A percentile compares a stretch with the other conserved stretches of the same genome.
Evolutionary conservation across 176 grass and related monocot species (phyloP).

Genomic region (Canna indica): DNA sequence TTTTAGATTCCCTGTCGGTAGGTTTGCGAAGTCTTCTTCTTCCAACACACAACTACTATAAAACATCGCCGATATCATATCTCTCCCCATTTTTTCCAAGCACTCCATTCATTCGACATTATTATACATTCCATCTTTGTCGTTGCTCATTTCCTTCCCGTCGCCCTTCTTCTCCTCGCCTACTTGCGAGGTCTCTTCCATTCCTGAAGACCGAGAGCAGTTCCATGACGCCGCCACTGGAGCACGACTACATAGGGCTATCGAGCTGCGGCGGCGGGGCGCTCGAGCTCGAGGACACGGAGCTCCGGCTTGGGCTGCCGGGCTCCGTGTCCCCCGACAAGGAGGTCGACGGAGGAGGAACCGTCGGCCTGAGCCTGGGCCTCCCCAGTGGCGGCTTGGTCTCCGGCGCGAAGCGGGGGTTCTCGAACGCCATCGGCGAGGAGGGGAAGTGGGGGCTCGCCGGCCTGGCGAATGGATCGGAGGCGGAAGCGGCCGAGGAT

Average conservation of each 20-base stretch:
- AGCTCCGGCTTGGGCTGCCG: constrained; percentile 57
- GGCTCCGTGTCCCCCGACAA: constrained; percentile 33
- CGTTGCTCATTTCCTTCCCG: background rate
- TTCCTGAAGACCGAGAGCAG: background rate
- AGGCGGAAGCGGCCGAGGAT: constrained; percentile 23
- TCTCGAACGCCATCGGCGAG: constrained; percentile 40
- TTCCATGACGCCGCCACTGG: background rate
- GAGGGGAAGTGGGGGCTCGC: no score
- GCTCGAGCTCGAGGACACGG: constrained; percentile 35
- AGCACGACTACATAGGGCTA: background rate
- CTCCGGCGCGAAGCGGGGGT: constrained; percentile 55
- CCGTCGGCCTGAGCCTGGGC: constrained; percentile 26
- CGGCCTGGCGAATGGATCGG: constrained; percentile 17
- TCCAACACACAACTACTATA: background rate
- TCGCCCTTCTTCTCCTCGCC: no score
- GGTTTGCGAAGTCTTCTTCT: background rate
- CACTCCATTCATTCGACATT: no score
- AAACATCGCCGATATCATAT: background rate
- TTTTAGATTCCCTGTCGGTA: background rate
- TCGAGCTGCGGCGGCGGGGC: constrained; percentile 1
- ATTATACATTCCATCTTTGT: no score
- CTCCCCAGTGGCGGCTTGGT: constrained; percentile 34
- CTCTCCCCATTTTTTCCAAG: no score
- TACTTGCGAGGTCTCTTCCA: no score
- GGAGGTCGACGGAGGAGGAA: background rate